Evolutionary conservation across 306 rosid genomes (phyloP).

Genomic region (Trifolium fragiferum): DNA sequence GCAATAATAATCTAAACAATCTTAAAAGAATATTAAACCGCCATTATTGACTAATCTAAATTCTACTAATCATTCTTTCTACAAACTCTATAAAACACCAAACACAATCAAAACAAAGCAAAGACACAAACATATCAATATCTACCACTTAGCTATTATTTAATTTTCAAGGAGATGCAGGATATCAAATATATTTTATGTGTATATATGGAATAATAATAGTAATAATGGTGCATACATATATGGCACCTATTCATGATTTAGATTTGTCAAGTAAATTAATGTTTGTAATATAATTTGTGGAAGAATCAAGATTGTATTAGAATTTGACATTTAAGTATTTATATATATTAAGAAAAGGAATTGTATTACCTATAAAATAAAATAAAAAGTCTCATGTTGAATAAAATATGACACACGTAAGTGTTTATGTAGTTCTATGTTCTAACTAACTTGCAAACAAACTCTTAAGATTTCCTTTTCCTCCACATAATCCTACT

Average conservation of each 20-base stretch:
- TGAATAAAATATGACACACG: too few relatives aligned
- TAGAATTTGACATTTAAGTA: background rate
- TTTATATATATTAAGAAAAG: background rate
- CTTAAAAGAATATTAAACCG: background rate
- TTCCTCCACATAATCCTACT: too few relatives aligned
- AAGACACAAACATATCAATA: background rate
- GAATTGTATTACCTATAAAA: background rate
- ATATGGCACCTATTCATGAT: background rate
- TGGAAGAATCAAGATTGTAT: background rate
- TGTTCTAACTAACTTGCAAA: too few relatives aligned
- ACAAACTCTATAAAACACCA: background rate
- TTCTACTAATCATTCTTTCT: background rate
- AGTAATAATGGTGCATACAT: conserved; percentile 11
- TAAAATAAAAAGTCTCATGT: too few relatives aligned
- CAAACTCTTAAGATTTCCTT: too few relatives aligned
- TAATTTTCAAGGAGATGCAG: too few relatives aligned
- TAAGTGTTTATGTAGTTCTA: too few relatives aligned
- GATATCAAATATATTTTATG: too few relatives aligned
- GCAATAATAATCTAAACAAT: background rate
- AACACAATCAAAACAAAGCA: background rate
- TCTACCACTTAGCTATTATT: too few relatives aligned
- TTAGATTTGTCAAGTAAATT: background rate
- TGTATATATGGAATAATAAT: too few relatives aligned
- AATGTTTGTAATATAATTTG: background rate
- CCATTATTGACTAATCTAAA: conserved; percentile 25